These are phyloP conservation scores for Spizellomyces punctatus DNA, from an alignment of 192 early-diverging fungal species.

Conservation along the genomic window DNA sequence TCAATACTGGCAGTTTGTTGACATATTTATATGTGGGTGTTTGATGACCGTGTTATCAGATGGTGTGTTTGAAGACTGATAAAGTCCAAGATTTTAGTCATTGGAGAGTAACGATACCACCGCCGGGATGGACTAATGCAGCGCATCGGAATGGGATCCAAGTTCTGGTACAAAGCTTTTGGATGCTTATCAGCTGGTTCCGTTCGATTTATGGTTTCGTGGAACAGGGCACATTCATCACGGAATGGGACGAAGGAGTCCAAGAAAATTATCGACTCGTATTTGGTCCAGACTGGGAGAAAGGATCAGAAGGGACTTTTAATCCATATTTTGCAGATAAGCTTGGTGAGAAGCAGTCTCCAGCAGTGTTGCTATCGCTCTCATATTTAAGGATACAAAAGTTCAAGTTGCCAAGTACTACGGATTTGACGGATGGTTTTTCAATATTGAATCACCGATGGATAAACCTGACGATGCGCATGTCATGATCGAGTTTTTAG, in stretches of 20 bases:
- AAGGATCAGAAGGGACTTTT: conserved; percentile 35
- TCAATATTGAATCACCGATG: conserved; percentile 65
- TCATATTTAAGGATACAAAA: not conserved
- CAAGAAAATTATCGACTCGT: conserved; percentile 58
- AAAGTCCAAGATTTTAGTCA: conserved; percentile 53
- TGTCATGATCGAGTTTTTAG: conserved; percentile 43
- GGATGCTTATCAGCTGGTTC: not conserved
- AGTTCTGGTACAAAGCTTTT: conserved; percentile 28
- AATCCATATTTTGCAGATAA: conserved; percentile 57
- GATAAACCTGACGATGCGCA: conserved; percentile 24
- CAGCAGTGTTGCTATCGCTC: not conserved
- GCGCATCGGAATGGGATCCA: conserved; percentile 63
- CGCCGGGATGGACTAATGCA: conserved; percentile 63
- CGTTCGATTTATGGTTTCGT: not conserved
- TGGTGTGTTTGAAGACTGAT: not conserved
- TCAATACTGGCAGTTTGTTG: conserved; percentile 66
- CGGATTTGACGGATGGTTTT: conserved; percentile 69
- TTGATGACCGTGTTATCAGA: not conserved
- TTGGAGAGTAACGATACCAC: conserved; percentile 59
- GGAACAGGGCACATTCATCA: conserved; percentile 58
- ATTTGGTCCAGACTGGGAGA: conserved; percentile 46
- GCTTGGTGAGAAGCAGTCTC: conserved; percentile 40
- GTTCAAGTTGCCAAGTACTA: conserved; percentile 64
- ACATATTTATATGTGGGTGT: conserved; percentile 62
- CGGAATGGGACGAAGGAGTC: conserved; percentile 56